phyloP scores from a whole-genome alignment of 1,284 basidiomycete species.

The Moesziomyces sp. region DNA sequence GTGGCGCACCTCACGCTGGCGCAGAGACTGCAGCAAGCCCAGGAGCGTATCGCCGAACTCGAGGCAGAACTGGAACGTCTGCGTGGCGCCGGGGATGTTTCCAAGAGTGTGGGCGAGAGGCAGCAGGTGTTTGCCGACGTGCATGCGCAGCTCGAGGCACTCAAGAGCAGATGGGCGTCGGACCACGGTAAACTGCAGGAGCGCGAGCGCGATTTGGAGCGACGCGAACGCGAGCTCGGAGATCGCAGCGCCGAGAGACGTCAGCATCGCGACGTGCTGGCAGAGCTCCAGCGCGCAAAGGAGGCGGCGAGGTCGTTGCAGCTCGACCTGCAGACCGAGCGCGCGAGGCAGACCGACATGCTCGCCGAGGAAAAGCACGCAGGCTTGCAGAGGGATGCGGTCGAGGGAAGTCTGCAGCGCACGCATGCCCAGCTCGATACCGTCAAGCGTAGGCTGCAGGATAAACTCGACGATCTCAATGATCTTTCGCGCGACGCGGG shows the following conservation, averaged over 20 bases:
- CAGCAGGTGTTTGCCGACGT: slow-evolving; percentile 45
- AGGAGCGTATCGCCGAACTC: slow-evolving; percentile 43
- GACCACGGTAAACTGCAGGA: slow-evolving; percentile 42
- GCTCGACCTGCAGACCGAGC: slow-evolving; percentile 36
- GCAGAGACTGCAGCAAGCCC: slow-evolving; percentile 38
- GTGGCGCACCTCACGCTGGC: slow-evolving; percentile 47
- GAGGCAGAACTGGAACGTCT: slow-evolving; percentile 46
- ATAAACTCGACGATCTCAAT: slow-evolving; percentile 44
- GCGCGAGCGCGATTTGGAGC: slow-evolving; percentile 39
- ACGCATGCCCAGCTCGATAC: slow-evolving; percentile 37
- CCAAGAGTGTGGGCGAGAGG: slow-evolving; percentile 34
- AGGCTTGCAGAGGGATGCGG: slow-evolving; percentile 33
- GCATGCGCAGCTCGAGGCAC: slow-evolving; percentile 46
- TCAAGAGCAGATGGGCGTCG: slow-evolving; percentile 48
- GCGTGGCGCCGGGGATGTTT: slow-evolving; percentile 13
- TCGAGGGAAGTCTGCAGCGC: slow-evolving; percentile 34
- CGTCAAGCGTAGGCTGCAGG: slow-evolving; percentile 43
- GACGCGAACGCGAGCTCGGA: slow-evolving; percentile 38
- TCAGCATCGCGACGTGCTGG: slow-evolving; percentile 33
- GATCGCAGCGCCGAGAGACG: slow-evolving; percentile 42
- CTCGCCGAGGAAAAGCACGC: slow-evolving; percentile 27
- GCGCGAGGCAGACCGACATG: slow-evolving; percentile 32
- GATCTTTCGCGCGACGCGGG: slow-evolving; percentile 26
- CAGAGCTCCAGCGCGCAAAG: slow-evolving; percentile 40
- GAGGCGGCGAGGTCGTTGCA: slow-evolving; percentile 39